Evolutionary conservation across 306 rosid genomes (phyloP), one percentile per base, ranked within the genome.

Genomic region (Trichosanthes truncata): DNA sequence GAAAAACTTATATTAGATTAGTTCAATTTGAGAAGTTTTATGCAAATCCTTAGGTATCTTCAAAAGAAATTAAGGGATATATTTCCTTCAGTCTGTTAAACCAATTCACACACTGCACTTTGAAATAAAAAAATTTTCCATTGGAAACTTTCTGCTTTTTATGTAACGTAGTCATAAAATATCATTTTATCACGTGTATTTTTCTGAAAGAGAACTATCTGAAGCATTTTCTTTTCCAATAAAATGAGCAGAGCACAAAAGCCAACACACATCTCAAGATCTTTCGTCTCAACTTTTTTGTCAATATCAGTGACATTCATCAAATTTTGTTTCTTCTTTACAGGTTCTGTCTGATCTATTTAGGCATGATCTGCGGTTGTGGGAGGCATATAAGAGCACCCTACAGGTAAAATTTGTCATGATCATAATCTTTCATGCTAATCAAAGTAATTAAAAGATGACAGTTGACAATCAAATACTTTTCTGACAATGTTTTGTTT

Each of bases 341-440:
- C 84, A 90, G 97, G 97, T 95, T 80, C 93, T 93, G 57, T 95
- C 93, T 45, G 96, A 95, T 88, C 89, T 95, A 36, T 95, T 95
- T 85, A 85, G 80, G 40, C 93, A 87, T 18, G 97, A 95, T 83
- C 76, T 88, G 84, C 90, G 96, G 77, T 80, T 93, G 78, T 95
- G 97, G 97, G 88, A 91, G 82, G 97, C 97, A 0, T 93, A 95
- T 76, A 85, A 91, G 84, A 83, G 77, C 69, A 91, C 97, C 51
- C 82, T 95, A 77, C 93, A 89, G 99, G 99, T 95, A 87, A 57
- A 68, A 18, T 56, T 52, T 67, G 75, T 63, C 67, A 74, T 48
- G 23, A 74, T 61, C 49, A 48, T 21, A 15, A 31, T 46, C 15
- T 46, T 15, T 26, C 77, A 21, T 73, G 56, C 9, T 14, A 23